Evolutionary conservation across 805 yeast species (phyloP), one percentile per base, ranked within the genome.

Genomic region (Alloascoidea hylecoeti): DNA sequence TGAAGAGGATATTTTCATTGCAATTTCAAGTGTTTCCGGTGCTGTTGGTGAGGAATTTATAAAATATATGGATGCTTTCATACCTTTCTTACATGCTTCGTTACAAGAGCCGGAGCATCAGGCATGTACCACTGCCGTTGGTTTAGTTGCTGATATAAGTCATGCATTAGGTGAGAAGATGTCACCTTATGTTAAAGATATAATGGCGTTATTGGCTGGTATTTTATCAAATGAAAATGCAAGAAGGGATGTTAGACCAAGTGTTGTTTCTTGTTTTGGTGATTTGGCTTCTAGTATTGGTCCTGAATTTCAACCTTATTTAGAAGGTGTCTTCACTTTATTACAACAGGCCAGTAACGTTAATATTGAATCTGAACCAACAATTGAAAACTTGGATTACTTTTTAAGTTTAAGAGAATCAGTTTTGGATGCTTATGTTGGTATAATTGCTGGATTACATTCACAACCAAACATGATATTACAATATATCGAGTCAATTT

Each of bases 361-460:
- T 19, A 49, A 45, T 23, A 43, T 46, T 32, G 48, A 46, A 13
- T 43, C 51, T 3, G 89, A 80, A 47, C 60, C 69, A 33, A 66
- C 86, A 5, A 52, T 73, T 33, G 97, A 92, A 44, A 71, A 85
- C 15, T 64, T 76, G 41, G 96, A 88, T 44, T 84, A 84, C 50
- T 69, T 78, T 23, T 61, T 72, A 42, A 67, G 64, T 36, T 73
- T 92, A 35, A 75, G 78, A 47, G 96, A 85, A 58, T 68, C 97
- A 3, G 89, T 88, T n/a, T 66, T 92, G 48, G 97, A 92, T 57
- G 86, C 96, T 30, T 92, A 85, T 54, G 95, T 88, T 27, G 98
- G 98, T 44, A 78, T 92, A 37, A 85, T 89, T 41, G 86, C 94
- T 37, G 96, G 97, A n/a, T 58, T 84, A 49, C 75, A 73, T 42